Evolutionary conservation across 345 rosid genomes (phyloP), one percentile per base, ranked within the genome.

Genomic region (Populus davidiana): DNA sequence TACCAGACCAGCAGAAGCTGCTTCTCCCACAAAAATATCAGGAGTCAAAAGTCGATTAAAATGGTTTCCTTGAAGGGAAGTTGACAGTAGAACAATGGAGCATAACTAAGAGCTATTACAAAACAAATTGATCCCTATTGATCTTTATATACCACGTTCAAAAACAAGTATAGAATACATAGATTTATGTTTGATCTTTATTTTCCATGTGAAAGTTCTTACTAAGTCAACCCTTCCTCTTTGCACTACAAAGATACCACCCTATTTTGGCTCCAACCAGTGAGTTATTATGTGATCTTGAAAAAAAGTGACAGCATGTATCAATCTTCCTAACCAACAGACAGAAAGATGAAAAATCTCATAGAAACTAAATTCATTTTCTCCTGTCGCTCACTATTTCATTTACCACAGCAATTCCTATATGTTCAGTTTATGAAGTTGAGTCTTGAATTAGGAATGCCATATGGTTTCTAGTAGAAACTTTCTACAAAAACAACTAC

Each of bases 1-100:
- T 39, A 93, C 86, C 29, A 93, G 80, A 49, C 99, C 98, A 5
- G 96, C 99, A 23, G 94, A 82, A 80, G 87, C 98, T 95, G 94
- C 85, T 64, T 78, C 27, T 23, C 47, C 59, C 47, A 82, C 14
- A 56, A 47, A 27, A 8, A 61, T 10, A 75, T 23, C 41, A 66
- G 14, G 14, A 59, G 64, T 59, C 25, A 59, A 25, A n/a, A 59
- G 64, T 59, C 29, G 64, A 59, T 59, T 59, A n/a, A 59, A 59
- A 59, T 25, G 5, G 64, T 59, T 59, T 21, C 9, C 61, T 54
- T 54, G 11, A 54, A 54, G 25, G n/a, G 61, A 54, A n/a, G 61
- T 21, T 54, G 61, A 21, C 61, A 54, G 61, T 3, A 54, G 3
- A 54, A 54, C 25, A 54, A 54, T n/a, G 62, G 4, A 59, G 64